Evolutionary conservation across 768 basidiomycete species (phyloP).

Genomic region (Tulasnella sp.): DNA sequence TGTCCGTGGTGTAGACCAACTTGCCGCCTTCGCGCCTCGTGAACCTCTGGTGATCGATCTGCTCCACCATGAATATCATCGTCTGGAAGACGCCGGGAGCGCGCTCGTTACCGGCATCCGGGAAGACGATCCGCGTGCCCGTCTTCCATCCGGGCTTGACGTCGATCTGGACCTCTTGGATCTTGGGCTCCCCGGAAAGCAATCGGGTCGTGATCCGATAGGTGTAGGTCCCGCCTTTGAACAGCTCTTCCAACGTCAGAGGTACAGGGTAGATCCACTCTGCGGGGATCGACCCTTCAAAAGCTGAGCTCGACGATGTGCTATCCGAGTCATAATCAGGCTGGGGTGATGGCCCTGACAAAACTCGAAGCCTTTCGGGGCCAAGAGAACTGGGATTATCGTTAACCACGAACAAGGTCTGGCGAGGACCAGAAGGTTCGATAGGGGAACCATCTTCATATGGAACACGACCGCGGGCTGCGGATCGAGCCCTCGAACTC

Average conservation of each 20-base stretch:
- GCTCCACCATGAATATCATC: conserved; percentile 63
- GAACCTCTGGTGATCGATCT: conserved; percentile 56
- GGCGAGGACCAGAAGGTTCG: no score
- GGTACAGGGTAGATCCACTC: conserved; percentile 68
- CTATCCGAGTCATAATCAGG: no score
- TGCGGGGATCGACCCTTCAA: background rate
- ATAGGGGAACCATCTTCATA: no score
- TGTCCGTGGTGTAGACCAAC: conserved; percentile 51
- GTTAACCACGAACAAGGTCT: no score
- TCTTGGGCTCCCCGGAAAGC: conserved; percentile 43
- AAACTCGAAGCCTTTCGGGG: background rate
- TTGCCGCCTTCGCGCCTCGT: conserved; percentile 52
- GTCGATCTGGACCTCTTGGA: conserved; percentile 53
- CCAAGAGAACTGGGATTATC: background rate
- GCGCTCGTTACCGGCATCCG: conserved; percentile 58
- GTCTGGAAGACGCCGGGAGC: conserved; percentile 57
- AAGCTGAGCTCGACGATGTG: no score
- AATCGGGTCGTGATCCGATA: conserved; percentile 60
- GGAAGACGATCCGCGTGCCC: conserved; percentile 59
- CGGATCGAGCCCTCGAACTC: no score
- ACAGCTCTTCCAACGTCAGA: conserved; percentile 60
- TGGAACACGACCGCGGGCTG: no score
- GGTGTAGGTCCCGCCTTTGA: conserved; percentile 51
- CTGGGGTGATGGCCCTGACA: background rate
- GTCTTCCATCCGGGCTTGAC: conserved; percentile 59